Percentiles rank a stretch among this genome's conserved stretches.
phyloP scores from a whole-genome alignment of 75 land plant species.

The Selaginella moellendorffii region DNA sequence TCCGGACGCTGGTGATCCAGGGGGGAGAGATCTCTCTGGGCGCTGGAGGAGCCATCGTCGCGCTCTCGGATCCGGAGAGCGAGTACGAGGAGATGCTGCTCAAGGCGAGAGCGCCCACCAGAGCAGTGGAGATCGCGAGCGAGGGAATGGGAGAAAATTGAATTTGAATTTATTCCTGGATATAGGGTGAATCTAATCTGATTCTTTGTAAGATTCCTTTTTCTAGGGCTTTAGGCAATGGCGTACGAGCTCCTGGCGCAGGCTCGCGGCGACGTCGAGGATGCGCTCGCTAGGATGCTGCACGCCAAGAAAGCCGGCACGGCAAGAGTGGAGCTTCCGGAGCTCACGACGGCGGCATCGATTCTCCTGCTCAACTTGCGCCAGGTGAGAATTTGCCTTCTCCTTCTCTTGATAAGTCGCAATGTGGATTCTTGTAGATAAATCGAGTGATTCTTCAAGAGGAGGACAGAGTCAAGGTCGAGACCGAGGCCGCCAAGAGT shows the following conservation, averaged over 20 bases:
- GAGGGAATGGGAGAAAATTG: no score
- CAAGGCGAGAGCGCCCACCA: slow-evolving; percentile 59
- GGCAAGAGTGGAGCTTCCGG: slow-evolving; percentile 46
- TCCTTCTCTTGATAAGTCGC: slow-evolving; percentile 12
- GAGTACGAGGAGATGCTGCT: slow-evolving; percentile 89
- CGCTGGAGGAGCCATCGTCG: slow-evolving; percentile 89
- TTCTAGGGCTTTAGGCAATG: background rate
- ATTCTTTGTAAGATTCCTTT: no score
- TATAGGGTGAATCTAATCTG: no score
- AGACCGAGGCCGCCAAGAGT: slow-evolving; percentile 75
- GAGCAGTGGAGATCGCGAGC: background rate
- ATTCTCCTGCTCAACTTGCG: slow-evolving; percentile 74
- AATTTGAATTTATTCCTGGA: no score
- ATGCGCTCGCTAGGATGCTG: slow-evolving; percentile 69
- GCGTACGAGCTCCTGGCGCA: slow-evolving; percentile 49
- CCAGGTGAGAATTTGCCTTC: slow-evolving; percentile 28
- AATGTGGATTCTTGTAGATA: slow-evolving; percentile 5
- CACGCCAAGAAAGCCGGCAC: slow-evolving; percentile 61
- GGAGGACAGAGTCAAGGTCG: slow-evolving; percentile 72
- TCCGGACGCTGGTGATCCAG: slow-evolving; percentile 70
- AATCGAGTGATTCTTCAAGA: slow-evolving; percentile 77
- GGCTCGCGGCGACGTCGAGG: slow-evolving; percentile 55
- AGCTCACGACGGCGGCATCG: slow-evolving; percentile 70
- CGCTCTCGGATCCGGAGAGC: slow-evolving; percentile 64
- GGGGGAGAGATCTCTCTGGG: slow-evolving; percentile 69